A percentile compares a stretch with the other conserved stretches of the same genome.
Evolutionary conservation across 2,329 filamentous ascomycete species (phyloP).

Genomic region (Penicillium rolfsii): DNA sequence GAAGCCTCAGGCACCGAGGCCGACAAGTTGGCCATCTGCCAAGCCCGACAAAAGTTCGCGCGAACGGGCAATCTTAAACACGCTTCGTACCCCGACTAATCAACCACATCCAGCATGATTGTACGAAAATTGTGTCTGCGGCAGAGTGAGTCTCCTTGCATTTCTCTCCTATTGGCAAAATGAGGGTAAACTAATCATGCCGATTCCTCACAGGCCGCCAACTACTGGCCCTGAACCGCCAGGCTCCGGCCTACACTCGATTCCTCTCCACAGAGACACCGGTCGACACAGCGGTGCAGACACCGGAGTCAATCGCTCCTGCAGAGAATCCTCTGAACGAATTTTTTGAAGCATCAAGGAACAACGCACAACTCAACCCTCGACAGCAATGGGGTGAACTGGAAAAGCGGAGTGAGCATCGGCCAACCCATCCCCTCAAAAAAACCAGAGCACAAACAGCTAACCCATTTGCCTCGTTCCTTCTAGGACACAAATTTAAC

Average conservation of each 20-base stretch:
- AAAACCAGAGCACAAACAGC: background rate
- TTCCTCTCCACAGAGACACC: slow-evolving; percentile 40
- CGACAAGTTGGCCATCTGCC: slow-evolving; percentile 24
- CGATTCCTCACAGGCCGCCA: slow-evolving; percentile 39
- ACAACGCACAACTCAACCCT: background rate
- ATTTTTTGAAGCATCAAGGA: slow-evolving; percentile 15
- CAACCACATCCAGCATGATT: slow-evolving; percentile 42
- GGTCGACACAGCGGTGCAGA: slow-evolving; percentile 32
- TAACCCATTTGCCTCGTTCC: background rate
- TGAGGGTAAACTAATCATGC: slow-evolving; percentile 18
- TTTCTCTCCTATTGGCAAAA: background rate
- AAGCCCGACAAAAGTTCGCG: slow-evolving; percentile 44
- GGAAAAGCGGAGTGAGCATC: slow-evolving; percentile 32
- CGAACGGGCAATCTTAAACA: slow-evolving; percentile 29
- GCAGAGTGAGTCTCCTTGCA: slow-evolving; percentile 40
- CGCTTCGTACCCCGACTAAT: slow-evolving; percentile 19
- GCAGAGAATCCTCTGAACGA: slow-evolving; percentile 22
- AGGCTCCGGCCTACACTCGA: slow-evolving; percentile 36
- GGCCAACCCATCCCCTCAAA: background rate
- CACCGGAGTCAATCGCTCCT: slow-evolving; percentile 16
- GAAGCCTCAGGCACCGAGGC: slow-evolving; percentile 10
- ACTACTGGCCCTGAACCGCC: slow-evolving; percentile 39
- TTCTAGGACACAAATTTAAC: slow-evolving; percentile 37
- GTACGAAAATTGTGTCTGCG: slow-evolving; percentile 45
- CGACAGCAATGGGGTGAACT: slow-evolving; percentile 19